Conservation (phyloP, 2,329 filamentous ascomycete genomes). For the Lachnellula occidentalis region DNA sequence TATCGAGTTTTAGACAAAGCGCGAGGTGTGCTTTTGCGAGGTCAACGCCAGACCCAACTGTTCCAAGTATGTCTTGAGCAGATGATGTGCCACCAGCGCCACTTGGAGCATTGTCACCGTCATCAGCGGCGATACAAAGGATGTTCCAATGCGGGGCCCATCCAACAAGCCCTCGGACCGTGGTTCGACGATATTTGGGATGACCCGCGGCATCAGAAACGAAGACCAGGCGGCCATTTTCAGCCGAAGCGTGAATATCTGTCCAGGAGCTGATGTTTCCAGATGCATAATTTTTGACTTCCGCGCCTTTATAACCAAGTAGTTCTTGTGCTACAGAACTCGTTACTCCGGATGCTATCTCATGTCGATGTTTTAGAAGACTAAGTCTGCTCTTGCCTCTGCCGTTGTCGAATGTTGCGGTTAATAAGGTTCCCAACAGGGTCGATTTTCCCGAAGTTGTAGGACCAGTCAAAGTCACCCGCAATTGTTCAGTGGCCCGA, state of each 20-base stretch:
- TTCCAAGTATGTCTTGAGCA: slow-evolving; percentile 46
- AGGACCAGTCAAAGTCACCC: slow-evolving; percentile 81
- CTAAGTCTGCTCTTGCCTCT: slow-evolving; percentile 84
- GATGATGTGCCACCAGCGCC: slow-evolving; percentile 38
- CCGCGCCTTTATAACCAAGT: slow-evolving; percentile 65
- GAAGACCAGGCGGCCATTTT: slow-evolving; percentile 72
- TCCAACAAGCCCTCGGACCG: slow-evolving; percentile 81
- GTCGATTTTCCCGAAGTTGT: slow-evolving; percentile 92
- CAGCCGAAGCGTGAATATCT: slow-evolving; percentile 79
- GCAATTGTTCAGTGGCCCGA: slow-evolving; percentile 59
- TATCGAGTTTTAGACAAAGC: slow-evolving; percentile 72
- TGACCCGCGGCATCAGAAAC: slow-evolving; percentile 90
- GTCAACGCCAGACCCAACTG: slow-evolving; percentile 56
- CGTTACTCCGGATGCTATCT: slow-evolving; percentile 85
- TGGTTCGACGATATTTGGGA: slow-evolving; percentile 82
- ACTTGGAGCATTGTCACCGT: slow-evolving; percentile 43
- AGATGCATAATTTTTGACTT: slow-evolving; percentile 77
- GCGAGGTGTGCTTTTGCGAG: slow-evolving; percentile 76
- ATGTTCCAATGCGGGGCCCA: slow-evolving; percentile 95
- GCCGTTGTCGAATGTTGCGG: slow-evolving; percentile 84
- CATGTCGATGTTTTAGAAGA: slow-evolving; percentile 86
- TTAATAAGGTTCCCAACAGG: slow-evolving; percentile 80
- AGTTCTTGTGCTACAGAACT: slow-evolving; percentile 93
- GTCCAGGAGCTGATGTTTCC: slow-evolving; percentile 89
- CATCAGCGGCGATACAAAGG: slow-evolving; percentile 80